Evolutionary conservation across 768 basidiomycete species (phyloP).

Genomic region (Boletus sp.): DNA sequence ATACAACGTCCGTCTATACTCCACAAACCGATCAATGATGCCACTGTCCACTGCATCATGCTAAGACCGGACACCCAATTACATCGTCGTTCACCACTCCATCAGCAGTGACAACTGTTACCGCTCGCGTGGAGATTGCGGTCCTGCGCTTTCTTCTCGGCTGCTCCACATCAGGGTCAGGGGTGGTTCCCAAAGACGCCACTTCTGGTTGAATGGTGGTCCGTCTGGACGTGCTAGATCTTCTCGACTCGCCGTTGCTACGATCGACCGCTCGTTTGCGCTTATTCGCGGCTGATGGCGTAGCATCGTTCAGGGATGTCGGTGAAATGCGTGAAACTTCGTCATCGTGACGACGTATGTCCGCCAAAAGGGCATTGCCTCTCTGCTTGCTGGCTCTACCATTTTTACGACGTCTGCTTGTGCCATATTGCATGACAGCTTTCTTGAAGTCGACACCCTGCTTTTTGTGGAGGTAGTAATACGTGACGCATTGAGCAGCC

Average conservation of each 20-base stretch:
- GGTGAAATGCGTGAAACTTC: slow-evolving; percentile 30
- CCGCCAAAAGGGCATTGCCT: slow-evolving; percentile 75
- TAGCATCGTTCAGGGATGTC: slow-evolving; percentile 18
- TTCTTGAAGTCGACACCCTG: slow-evolving; percentile 79
- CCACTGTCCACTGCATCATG: slow-evolving; percentile 9
- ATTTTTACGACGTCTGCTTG: slow-evolving; percentile 59
- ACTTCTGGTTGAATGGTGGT: slow-evolving; percentile 44
- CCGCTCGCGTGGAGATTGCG: slow-evolving; percentile 27
- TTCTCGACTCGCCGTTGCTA: slow-evolving; percentile 34
- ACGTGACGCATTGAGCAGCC: slow-evolving; percentile 83
- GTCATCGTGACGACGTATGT: slow-evolving; percentile 76
- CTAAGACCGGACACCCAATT: slow-evolving; percentile 25
- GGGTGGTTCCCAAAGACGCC: slow-evolving; percentile 46
- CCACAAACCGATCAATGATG: background rate
- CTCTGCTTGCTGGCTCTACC: slow-evolving; percentile 69
- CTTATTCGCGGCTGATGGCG: slow-evolving; percentile 34
- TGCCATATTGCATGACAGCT: slow-evolving; percentile 62
- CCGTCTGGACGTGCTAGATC: slow-evolving; percentile 36
- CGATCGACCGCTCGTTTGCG: slow-evolving; percentile 38
- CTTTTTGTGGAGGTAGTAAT: slow-evolving; percentile 95
- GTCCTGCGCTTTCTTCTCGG: slow-evolving; percentile 40
- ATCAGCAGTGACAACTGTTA: slow-evolving; percentile 29
- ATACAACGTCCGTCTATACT: slow-evolving; percentile 17
- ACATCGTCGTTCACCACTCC: slow-evolving; percentile 34
- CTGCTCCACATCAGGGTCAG: slow-evolving; percentile 68